Percentiles rank a stretch among this genome's conserved stretches.
Conservation (phyloP, 75 land plant species). For the Pinus albicaulis region DNA sequence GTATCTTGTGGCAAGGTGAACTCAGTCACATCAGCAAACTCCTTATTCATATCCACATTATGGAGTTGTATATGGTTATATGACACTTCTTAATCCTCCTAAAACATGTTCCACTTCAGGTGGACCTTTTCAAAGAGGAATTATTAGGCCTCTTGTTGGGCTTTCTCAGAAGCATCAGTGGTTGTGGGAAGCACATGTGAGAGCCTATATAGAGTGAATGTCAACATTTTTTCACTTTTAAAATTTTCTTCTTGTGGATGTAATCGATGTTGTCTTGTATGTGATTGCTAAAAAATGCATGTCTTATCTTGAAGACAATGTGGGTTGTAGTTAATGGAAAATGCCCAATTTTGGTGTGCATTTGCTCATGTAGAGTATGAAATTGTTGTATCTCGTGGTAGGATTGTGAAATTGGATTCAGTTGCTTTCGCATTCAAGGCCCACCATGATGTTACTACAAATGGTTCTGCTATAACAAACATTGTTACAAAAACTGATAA, state of each 20-base stretch:
- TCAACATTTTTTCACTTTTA: no score
- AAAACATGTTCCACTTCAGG: neutral
- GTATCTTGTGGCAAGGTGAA: constrained; percentile 29
- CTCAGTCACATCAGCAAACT: constrained; percentile 28
- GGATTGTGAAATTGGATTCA: no score
- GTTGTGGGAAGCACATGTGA: constrained; percentile 46
- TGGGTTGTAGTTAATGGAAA: constrained; percentile 34
- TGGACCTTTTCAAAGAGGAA: constrained; percentile 30
- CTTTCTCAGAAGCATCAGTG: constrained; percentile 47
- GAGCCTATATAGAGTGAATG: neutral
- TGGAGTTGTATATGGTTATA: constrained; percentile 25
- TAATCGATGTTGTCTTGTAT: no score
- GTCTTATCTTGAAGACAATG: neutral
- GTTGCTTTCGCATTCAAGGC: no score
- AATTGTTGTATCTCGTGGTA: constrained; percentile 19
- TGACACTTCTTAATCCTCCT: constrained; percentile 14
- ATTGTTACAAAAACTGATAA: no score
- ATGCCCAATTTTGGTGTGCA: constrained; percentile 33
- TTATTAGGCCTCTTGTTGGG: constrained; percentile 26
- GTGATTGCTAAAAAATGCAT: neutral
- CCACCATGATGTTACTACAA: no score
- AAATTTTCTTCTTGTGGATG: no score
- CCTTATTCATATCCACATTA: constrained; percentile 12
- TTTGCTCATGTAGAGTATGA: constrained; percentile 24
- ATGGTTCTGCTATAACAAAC: no score